Conservation (phyloP, 2,329 filamentous ascomycete genomes). For the Beauveria pseudobassiana region DNA sequence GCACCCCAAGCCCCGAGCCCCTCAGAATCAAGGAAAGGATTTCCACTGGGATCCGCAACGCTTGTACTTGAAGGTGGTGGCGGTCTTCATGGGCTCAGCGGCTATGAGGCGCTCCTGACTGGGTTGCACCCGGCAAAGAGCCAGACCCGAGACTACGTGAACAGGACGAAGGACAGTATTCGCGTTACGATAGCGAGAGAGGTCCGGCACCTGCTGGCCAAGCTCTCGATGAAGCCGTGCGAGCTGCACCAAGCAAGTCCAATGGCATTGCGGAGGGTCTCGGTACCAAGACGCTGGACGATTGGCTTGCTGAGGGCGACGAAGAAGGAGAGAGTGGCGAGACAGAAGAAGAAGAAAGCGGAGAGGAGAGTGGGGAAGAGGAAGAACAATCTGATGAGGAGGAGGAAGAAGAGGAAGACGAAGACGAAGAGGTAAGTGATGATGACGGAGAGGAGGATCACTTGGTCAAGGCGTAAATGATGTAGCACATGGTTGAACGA, state of each 20-base stretch:
- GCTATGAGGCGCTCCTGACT: slow-evolving; percentile 73
- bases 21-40: slow-evolving; percentile 71
- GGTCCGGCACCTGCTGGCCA: slow-evolving; percentile 50
- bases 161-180: slow-evolving; percentile 26
- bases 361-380: slow-evolving; percentile 43
- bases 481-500: not conserved
- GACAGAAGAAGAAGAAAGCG: slow-evolving; percentile 38
- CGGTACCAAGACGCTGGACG: slow-evolving; percentile 75
- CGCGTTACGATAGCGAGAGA: slow-evolving; percentile 25
- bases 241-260: slow-evolving; percentile 31
- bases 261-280: slow-evolving; percentile 47
- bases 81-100: slow-evolving; percentile 64
- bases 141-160: slow-evolving; percentile 70
- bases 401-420: slow-evolving; percentile 29
- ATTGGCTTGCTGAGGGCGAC: slow-evolving; percentile 77
- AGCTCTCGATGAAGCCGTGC: slow-evolving; percentile 52
- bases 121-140: slow-evolving; percentile 74
- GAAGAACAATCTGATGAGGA: slow-evolving; percentile 41
- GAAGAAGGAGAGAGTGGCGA: slow-evolving; percentile 45
- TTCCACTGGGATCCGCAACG: slow-evolving; percentile 76
- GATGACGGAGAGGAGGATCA: slow-evolving; percentile 38
- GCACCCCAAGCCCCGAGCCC: slow-evolving; percentile 86
- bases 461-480: slow-evolving; percentile 31
- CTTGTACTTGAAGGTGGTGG: slow-evolving; percentile 74
- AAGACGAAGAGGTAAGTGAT: slow-evolving; percentile 41